A percentile compares a stretch with the other conserved stretches of the same genome.
Evolutionary conservation across 1,284 basidiomycete species (phyloP).

Genomic region (Puccinia hordei): DNA sequence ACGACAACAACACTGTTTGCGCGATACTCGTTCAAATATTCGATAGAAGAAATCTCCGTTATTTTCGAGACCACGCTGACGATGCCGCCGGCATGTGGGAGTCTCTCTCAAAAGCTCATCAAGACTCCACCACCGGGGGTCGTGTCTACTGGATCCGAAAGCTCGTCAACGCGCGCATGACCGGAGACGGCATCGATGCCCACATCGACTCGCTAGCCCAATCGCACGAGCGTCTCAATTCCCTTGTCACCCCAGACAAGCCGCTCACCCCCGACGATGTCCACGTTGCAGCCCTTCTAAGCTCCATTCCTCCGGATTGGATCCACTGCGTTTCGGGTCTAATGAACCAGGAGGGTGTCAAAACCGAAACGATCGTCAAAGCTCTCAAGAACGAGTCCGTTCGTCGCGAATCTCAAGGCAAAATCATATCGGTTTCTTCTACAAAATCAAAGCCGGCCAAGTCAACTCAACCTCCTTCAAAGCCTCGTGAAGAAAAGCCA

Average conservation of each 20-base stretch:
- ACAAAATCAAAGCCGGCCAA: not conserved
- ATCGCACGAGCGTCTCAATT: not conserved
- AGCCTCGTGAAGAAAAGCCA: not conserved
- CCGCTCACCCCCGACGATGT: conserved; percentile 19
- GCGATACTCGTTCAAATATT: not conserved
- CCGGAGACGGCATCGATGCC: not conserved
- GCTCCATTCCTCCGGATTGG: conserved; percentile 4
- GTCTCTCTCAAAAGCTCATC: not conserved
- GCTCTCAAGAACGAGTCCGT: conserved; percentile 19
- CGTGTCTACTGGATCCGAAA: not conserved
- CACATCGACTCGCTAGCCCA: not conserved
- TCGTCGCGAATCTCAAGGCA: not conserved
- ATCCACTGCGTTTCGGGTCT: not conserved
- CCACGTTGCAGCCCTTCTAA: conserved; percentile 4
- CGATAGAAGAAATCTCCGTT: not conserved
- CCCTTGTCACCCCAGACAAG: not conserved
- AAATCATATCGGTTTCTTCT: not conserved
- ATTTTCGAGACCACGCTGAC: not conserved
- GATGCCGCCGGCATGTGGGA: conserved; percentile 13
- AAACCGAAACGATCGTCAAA: not conserved
- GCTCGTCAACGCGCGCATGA: not conserved
- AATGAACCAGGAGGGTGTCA: not conserved
- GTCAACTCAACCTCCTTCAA: not conserved
- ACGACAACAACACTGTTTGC: not conserved
- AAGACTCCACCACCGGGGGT: conserved; percentile 8